Percentiles rank a stretch among this genome's conserved stretches.
Evolutionary conservation across 345 rosid genomes (phyloP).

Genomic region (Gossypium bickii): DNA sequence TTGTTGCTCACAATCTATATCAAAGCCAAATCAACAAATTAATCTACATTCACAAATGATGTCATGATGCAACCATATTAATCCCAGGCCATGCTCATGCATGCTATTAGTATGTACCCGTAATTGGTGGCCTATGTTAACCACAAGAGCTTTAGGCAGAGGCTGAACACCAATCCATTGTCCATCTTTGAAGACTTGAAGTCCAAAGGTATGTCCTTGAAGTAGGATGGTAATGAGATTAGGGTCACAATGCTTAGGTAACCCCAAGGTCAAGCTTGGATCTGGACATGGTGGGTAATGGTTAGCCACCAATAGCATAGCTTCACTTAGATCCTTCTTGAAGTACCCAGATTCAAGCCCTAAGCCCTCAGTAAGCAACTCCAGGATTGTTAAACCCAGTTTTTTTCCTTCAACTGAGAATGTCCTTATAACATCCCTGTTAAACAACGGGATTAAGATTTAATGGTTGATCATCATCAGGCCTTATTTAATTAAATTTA

Average conservation of each 20-base stretch:
- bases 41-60: background rate
- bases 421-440: conserved; percentile 21
- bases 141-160: conserved; percentile 28
- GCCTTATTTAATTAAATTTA: background rate
- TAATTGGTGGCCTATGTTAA: conserved; percentile 27
- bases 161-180: conserved; percentile 30
- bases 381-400: conserved; percentile 27
- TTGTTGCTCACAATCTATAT: conserved; percentile 26
- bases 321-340: conserved; percentile 1
- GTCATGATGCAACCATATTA: too few species aligned
- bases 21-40: background rate
- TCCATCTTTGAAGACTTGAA: conserved; percentile 32
- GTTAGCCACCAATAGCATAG: conserved; percentile 14
- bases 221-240: conserved; percentile 27
- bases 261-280: conserved; percentile 36
- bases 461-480: background rate
- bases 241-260: conserved; percentile 27
- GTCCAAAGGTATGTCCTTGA: conserved; percentile 28
- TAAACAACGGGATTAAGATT: background rate
- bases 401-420: conserved; percentile 26
- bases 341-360: conserved; percentile 28
- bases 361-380: conserved; percentile 26
- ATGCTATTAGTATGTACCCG: conserved; percentile 9
- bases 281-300: conserved; percentile 33
- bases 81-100: background rate